phyloP scores from a whole-genome alignment of 306 rosid species.

The Rosa lucieae region DNA sequence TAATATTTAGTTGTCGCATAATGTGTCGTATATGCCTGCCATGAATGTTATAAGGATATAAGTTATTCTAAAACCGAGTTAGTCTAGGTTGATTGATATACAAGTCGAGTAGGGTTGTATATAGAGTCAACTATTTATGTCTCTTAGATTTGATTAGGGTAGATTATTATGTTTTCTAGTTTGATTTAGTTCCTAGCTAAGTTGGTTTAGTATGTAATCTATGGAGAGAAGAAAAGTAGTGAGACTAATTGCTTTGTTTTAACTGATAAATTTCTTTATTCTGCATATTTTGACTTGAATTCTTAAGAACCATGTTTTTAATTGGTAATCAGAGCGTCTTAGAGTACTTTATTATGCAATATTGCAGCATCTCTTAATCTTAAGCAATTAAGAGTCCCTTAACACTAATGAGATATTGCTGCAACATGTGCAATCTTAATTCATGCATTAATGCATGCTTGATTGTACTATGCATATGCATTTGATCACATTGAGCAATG shows the following conservation, averaged over 20 bases:
- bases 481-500: conserved; percentile 5
- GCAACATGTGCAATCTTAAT: background rate
- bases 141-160: background rate
- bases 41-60: background rate
- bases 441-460: conserved; percentile 5
- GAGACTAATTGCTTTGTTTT: background rate
- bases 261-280: background rate
- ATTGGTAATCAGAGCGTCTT: background rate
- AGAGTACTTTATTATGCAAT: background rate
- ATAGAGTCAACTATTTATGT: background rate
- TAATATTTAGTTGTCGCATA: background rate
- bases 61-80: background rate
- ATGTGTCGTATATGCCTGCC: background rate
- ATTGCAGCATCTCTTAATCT: background rate
- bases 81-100: background rate
- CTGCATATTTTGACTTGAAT: background rate
- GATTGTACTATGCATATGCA: background rate
- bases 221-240: background rate
- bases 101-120: background rate
- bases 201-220: background rate
- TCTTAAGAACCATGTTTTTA: background rate
- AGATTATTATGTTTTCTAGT: background rate
- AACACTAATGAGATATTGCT: background rate
- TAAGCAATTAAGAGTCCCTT: background rate
- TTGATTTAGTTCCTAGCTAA: background rate